Percentiles rank a stretch among this genome's conserved stretches.
Conservation (phyloP, 768 basidiomycete species). For the Crepidotus variabilis region DNA sequence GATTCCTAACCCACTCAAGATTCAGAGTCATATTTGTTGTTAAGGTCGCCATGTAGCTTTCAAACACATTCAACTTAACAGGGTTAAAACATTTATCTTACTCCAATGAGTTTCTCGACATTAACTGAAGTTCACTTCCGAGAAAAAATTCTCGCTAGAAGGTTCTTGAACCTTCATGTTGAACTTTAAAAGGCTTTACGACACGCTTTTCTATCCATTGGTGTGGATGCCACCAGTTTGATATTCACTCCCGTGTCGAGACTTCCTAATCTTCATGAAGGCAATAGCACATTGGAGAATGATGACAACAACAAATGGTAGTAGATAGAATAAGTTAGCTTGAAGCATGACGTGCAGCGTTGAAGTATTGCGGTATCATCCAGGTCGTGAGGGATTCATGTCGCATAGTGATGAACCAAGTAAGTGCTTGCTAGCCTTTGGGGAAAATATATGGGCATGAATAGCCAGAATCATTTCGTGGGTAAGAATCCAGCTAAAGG, state of each 20-base stretch:
- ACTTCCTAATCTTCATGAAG: background rate
- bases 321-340: background rate
- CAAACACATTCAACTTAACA: no score
- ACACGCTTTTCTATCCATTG: no score
- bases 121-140: no score
- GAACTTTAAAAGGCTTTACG: no score
- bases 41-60: no score
- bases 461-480: constrained; percentile 1
- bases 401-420: background rate
- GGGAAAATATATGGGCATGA: background rate
- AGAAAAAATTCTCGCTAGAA: no score
- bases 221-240: no score
- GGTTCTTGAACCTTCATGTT: no score
- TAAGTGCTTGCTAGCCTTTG: background rate
- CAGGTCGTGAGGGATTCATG: background rate
- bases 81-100: no score
- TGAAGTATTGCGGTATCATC: background rate
- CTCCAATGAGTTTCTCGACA: no score
- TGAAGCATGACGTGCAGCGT: background rate
- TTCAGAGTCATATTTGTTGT: background rate
- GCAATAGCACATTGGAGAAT: background rate
- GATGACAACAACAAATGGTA: background rate
- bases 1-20: background rate
- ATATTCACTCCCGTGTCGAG: no score
- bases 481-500: background rate